Percentiles rank a stretch among this genome's conserved stretches.
phyloP scores from a whole-genome alignment of 345 rosid species.

The Anacardium occidentale region DNA sequence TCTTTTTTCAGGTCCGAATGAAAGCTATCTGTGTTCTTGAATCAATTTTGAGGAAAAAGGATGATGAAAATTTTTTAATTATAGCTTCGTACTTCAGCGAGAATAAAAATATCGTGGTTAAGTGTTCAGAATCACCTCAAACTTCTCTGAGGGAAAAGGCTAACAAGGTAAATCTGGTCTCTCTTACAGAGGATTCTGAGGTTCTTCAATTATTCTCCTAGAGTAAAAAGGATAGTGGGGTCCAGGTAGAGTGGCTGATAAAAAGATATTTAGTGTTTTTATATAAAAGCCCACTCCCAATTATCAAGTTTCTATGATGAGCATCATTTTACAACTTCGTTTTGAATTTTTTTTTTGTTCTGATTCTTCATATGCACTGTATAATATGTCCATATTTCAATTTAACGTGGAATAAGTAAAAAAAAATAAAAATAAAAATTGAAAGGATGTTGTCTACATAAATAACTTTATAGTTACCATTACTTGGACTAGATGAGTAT shows the following conservation, averaged over 20 bases:
- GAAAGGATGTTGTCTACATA: not conserved
- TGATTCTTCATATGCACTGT: not conserved
- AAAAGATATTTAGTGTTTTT: not conserved
- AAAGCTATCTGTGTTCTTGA: constrained; percentile 92
- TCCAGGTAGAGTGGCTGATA: not conserved
- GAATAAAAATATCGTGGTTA: constrained; percentile 58
- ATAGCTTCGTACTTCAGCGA: constrained; percentile 71
- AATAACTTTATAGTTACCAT: not conserved
- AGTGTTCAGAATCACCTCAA: constrained; percentile 87
- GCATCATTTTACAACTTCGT: not conserved
- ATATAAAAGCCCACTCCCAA: not conserved
- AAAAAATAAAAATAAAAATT: not conserved
- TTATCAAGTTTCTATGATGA: not conserved
- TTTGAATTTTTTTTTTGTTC: not conserved
- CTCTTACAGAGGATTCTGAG: not conserved
- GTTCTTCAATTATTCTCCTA: not conserved
- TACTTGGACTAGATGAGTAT: not conserved
- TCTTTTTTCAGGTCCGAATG: constrained; percentile 71
- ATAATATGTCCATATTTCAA: not conserved
- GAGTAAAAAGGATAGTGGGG: not conserved
- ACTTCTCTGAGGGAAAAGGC: constrained; percentile 87
- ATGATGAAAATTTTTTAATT: constrained; percentile 60
- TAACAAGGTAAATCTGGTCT: constrained; percentile 49
- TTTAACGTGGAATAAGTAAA: not conserved
- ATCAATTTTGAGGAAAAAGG: constrained; percentile 77